Conservation (phyloP, 2,329 filamentous ascomycete genomes). For the Boeremia exigua region DNA sequence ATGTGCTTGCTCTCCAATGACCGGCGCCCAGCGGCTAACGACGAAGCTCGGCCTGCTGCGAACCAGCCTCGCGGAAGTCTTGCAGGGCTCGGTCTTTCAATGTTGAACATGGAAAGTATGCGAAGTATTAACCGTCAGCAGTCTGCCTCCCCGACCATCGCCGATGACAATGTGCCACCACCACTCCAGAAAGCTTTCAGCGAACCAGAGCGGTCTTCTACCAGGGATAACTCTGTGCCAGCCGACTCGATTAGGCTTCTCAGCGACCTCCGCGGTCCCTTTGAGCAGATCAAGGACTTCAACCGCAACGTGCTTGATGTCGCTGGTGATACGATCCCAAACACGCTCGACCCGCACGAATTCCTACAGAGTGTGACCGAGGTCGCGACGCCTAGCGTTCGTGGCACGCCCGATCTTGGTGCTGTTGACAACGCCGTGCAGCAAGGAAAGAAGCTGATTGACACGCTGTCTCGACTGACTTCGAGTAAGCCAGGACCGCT, state of each 20-base stretch:
- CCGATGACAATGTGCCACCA: conserved; percentile 28
- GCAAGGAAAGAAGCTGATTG: conserved; percentile 44
- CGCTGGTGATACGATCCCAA: conserved; percentile 44
- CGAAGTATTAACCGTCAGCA: conserved; percentile 33
- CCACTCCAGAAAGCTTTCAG: conserved; percentile 22
- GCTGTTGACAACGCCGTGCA: conserved; percentile 44
- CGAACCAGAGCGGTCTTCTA: conserved; percentile 25
- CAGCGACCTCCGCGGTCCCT: conserved; percentile 26
- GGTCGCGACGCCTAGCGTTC: conserved; percentile 54
- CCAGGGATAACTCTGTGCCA: conserved; percentile 29
- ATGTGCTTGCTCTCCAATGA: conserved; percentile 47
- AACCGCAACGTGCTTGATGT: conserved; percentile 42
- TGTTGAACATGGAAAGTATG: conserved; percentile 36
- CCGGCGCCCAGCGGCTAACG: conserved; percentile 34
- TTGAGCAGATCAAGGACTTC: conserved; percentile 39
- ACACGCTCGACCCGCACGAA: conserved; percentile 49
- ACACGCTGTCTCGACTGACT: conserved; percentile 35
- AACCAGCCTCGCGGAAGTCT: conserved; percentile 30
- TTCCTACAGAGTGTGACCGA: conserved; percentile 55
- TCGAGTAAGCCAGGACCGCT: conserved; percentile 28
- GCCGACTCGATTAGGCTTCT: conserved; percentile 19
- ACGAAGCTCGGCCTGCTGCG: conserved; percentile 27
- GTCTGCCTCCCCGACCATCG: conserved; percentile 41
- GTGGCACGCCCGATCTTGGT: conserved; percentile 50
- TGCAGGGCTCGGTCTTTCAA: conserved; percentile 43